phyloP scores from a whole-genome alignment of 2,329 filamentous ascomycete genomes.

The Claviceps paspali region DNA sequence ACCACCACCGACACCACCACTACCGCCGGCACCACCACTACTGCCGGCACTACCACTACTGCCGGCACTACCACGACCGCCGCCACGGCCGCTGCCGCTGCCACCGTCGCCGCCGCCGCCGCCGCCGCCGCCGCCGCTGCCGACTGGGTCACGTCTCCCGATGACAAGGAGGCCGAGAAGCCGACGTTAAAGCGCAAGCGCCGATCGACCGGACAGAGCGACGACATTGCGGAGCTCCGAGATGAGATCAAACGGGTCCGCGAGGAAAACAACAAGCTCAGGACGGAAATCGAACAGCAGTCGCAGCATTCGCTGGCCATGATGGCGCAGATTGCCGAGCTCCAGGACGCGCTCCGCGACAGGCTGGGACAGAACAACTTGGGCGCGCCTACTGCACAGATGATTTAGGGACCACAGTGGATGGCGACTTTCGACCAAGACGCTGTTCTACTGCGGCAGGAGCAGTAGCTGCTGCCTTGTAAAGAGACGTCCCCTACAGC shows the following conservation, averaged over 20 bases:
- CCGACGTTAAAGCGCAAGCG: conserved; percentile 34
- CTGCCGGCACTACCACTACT: conserved; percentile 10
- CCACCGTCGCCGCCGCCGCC: background rate
- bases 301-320: conserved; percentile 29
- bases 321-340: conserved; percentile 32
- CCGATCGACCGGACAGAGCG: conserved; percentile 16
- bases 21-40: background rate
- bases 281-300: conserved; percentile 32
- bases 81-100: background rate
- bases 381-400: conserved; percentile 25
- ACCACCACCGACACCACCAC: background rate
- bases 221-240: conserved; percentile 40
- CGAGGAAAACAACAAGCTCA: conserved; percentile 47
- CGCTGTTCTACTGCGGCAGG: background rate
- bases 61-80: background rate
- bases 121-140: conserved; percentile 6
- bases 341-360: conserved; percentile 27
- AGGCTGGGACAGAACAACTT: conserved; percentile 17
- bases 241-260: conserved; percentile 52
- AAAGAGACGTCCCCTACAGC: background rate
- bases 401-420: conserved; percentile 17
- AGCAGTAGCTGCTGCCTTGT: background rate
- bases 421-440: background rate
- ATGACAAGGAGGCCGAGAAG: conserved; percentile 32
- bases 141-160: conserved; percentile 23